Conservation (phyloP, 345 rosid genomes). For the Aquilaria yunnanensis region DNA sequence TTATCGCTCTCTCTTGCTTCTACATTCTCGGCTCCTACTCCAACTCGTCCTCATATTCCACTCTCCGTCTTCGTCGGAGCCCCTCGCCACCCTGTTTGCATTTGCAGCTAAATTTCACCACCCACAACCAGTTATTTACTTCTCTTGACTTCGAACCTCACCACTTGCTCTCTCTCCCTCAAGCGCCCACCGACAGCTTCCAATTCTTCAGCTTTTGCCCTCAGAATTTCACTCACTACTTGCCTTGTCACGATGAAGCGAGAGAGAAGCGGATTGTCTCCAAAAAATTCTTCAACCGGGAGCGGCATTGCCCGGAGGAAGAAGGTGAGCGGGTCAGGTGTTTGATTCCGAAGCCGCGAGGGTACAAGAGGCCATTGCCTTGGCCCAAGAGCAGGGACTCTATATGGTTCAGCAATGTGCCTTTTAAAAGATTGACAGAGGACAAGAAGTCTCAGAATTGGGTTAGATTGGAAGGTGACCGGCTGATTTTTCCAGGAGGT, state of each 20-base stretch:
- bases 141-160: conserved; percentile 33
- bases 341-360: conserved; percentile 50
- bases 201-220: conserved; percentile 34
- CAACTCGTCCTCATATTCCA: conserved; percentile 2
- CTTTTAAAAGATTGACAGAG: conserved; percentile 37
- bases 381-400: conserved; percentile 61
- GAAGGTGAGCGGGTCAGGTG: conserved; percentile 30
- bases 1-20: conserved; percentile 20
- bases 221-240: conserved; percentile 46
- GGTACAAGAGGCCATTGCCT: conserved; percentile 42
- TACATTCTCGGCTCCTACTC: conserved; percentile 32
- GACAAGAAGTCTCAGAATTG: conserved; percentile 61
- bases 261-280: conserved; percentile 26
- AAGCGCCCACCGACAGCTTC: conserved; percentile 8
- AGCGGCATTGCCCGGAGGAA: conserved; percentile 52
- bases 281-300: conserved; percentile 37
- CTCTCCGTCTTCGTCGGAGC: background rate
- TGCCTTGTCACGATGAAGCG: conserved; percentile 55
- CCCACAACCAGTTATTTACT: conserved; percentile 4
- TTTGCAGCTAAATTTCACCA: conserved; percentile 13
- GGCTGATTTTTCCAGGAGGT: conserved; percentile 60
- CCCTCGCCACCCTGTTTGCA: conserved; percentile 10
- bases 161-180: conserved; percentile 29
- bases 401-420: conserved; percentile 59
- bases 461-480: conserved; percentile 46